Evolutionary conservation across 2,329 filamentous ascomycete genomes (phyloP), one percentile per base, ranked within the genome.

Genomic region (Scytalidium lignicola): DNA sequence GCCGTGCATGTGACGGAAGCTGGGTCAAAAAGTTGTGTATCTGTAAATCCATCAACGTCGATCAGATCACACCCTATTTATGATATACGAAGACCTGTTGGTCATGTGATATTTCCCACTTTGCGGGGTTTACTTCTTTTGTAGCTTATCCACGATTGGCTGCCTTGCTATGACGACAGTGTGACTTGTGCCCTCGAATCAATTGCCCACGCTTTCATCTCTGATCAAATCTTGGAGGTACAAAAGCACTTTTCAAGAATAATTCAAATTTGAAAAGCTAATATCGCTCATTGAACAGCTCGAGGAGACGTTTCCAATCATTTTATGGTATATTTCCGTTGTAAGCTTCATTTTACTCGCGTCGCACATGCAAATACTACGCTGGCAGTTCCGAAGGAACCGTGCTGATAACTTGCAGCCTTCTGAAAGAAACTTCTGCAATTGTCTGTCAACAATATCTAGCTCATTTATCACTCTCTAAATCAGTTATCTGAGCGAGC

Each of bases 51-150:
- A 26, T 20, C 18, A n/a, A 29, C 5, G 21, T n/a, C n/a, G 43
- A 45, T 23, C 7, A 15, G 15, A 13, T 13, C 32, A 17, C 32
- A 37, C 32, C 32, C 32, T 37, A 7, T 8, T n/a, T 5, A 8
- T 37, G n/a, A 17, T 37, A 37, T 13, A 37, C 32, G 5, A n/a
- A 5, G n/a, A n/a, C n/a, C n/a, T 37, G 15, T 8, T 37, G 15
- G 32, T 37, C 32, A 37, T n/a, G 32, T 37, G 32, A 37, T 17
- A 15, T 37, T 17, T 37, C 12, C 26, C 17, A n/a, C 18, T 32
- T 12, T 15, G 19, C 22, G 15, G 9, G 54, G 55, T 37, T 57
- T 53, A 18, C 48, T 54, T 21, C 29, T 46, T 15, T 56, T 55
- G 12, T 4, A 26, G 8, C 6, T 13, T 37, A 4, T 37, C 32